Evolutionary conservation across 352 stramenopile genomes (phyloP).

Genomic region (Globisporangium cylindrosporum): DNA sequence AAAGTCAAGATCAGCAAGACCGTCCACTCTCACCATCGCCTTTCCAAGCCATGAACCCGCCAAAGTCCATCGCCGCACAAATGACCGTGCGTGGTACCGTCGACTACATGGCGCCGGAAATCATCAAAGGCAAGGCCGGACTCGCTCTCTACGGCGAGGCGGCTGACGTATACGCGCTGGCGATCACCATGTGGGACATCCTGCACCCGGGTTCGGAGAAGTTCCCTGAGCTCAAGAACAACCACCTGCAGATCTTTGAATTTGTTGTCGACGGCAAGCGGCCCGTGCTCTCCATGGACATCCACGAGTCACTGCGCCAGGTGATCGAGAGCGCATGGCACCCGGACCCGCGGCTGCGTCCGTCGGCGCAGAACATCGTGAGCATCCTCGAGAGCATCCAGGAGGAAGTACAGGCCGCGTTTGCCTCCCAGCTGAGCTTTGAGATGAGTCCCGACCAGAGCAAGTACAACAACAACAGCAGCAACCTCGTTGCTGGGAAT

Average conservation of each 20-base stretch:
- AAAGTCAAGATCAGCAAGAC: not conserved
- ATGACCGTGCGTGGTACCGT: slow-evolving; percentile 75
- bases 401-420: slow-evolving; percentile 18
- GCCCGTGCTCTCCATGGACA: slow-evolving; percentile 15
- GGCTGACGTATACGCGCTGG: slow-evolving; percentile 72
- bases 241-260: slow-evolving; percentile 41
- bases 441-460: slow-evolving; percentile 10
- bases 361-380: slow-evolving; percentile 26
- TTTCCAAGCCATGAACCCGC: slow-evolving; percentile 12
- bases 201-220: slow-evolving; percentile 47
- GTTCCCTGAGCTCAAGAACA: slow-evolving; percentile 32
- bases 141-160: slow-evolving; percentile 54
- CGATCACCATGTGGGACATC: slow-evolving; percentile 81
- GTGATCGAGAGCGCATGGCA: slow-evolving; percentile 25
- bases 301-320: slow-evolving; percentile 16
- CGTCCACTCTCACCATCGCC: not conserved
- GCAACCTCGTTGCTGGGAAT: not conserved
- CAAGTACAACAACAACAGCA: not conserved
- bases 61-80: slow-evolving; percentile 13
- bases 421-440: slow-evolving; percentile 8
- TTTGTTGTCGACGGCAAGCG: slow-evolving; percentile 37
- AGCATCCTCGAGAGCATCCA: slow-evolving; percentile 26
- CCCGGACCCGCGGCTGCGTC: slow-evolving; percentile 13
- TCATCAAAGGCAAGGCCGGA: slow-evolving; percentile 67
- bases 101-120: slow-evolving; percentile 79